Base-by-base conservation (phyloP, 495 filamentous ascomycete genomes). In the Sphaerosporella brunnea region DNA sequence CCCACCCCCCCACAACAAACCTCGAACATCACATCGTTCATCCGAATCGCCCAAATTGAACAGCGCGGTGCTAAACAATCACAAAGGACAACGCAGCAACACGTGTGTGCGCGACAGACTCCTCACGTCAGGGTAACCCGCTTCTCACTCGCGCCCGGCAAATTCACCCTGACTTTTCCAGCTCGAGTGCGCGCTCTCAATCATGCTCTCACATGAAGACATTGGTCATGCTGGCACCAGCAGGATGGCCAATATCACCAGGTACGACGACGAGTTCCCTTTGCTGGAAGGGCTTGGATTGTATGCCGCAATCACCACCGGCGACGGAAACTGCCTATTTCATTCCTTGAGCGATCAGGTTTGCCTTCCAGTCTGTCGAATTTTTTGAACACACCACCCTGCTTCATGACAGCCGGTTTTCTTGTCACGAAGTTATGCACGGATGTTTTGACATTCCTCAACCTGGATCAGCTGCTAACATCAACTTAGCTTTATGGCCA, bases 291-390 rank as follows among this genome's bases (percentile, higher is more conserved):
- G 53, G 19, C 49, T 65, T 36, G 69, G 71, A 46, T 53, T 77
- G 26, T 75, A 74, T 53, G 66, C 67, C 34, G 59, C 64, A 15
- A 47, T 66, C 13, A 77, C 69, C 34, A 59, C 55, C 15, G 73
- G 73, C 25, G 69, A 73, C 55, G 72, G 73, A 64, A 80, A 84
- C 62, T 85, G 80, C 60, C 71, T 84, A 23, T 85, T 84, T 61
- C 78, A 82, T 61, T 79, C 81, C 36, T 68, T 84, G 25, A 80
- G 77, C 45, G 81, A 85, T 56, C 81, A 84, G 67, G 56, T 59
- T 18, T 36, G 56, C 37, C 35, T 40, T 38, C 32, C 36, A 8
- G 7, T 20, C 15, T 37, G 39, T 38, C 21, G 45, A 37, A 37
- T 48, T 48, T 48, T 4, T 48, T 30, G 21, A 30, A n/a, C 8